Conservation (phyloP, 805 yeast species). For the Sugiyamaella boreocaroliniensis region DNA sequence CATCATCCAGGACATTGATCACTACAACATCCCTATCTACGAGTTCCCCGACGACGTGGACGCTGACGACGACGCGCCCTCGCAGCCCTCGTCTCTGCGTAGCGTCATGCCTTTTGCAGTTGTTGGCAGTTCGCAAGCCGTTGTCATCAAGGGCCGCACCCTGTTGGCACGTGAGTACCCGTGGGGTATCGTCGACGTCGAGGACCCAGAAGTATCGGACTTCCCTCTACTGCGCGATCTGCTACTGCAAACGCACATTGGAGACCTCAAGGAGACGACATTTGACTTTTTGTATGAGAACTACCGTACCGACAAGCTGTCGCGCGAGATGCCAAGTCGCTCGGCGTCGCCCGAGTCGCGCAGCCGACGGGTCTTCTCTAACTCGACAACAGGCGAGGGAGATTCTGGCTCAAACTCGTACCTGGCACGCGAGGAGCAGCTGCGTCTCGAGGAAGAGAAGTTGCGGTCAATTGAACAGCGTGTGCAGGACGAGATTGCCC, state of each 20-base stretch:
- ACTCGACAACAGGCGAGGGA: conserved; percentile 10
- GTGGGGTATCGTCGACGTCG: conserved; percentile 54
- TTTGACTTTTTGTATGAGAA: conserved; percentile 82
- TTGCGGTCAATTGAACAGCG: conserved; percentile 79
- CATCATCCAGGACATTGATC: conserved; percentile 67
- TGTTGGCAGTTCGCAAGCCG: conserved; percentile 52
- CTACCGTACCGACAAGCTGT: conserved; percentile 80
- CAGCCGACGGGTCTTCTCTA: conserved; percentile 8
- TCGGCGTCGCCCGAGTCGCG: conserved; percentile 17
- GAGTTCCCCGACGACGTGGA: conserved; percentile 60
- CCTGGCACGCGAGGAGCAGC: conserved; percentile 77
- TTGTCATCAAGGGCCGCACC: conserved; percentile 37
- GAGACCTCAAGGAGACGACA: conserved; percentile 82
- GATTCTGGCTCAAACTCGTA: conserved; percentile 36
- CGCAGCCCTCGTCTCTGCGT: conserved; percentile 29
- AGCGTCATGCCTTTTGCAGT: conserved; percentile 54
- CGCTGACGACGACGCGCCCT: conserved; percentile 25
- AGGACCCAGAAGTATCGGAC: conserved; percentile 75
- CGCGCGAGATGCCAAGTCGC: conserved; percentile 43
- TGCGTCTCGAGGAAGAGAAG: conserved; percentile 82
- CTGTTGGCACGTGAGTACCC: conserved; percentile 48
- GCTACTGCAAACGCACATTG: conserved; percentile 73
- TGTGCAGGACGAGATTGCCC: conserved; percentile 77
- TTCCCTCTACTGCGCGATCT: conserved; percentile 74
- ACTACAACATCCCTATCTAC: conserved; percentile 63